Base-by-base conservation (phyloP, 495 filamentous ascomycete species). In the Aspergillus panamensis region DNA sequence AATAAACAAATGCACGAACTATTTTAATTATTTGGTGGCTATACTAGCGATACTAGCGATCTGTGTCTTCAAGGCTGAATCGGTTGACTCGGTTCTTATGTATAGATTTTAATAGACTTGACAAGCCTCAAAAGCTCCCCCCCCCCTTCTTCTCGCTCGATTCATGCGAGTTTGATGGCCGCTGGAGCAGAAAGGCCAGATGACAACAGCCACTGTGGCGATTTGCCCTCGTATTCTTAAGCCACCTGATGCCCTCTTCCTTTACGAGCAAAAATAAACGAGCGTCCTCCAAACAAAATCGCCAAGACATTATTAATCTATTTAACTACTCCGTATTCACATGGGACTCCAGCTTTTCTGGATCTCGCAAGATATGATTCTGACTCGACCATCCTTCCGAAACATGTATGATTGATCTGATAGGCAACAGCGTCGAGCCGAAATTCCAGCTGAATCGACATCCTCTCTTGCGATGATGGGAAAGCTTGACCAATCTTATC, bases 151-250 rank as follows among this genome's bases (percentile, higher is more conserved):
- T n/a, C n/a, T n/a, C n/a, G n/a, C n/a, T 25, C 25, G 25, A 25
- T 25, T 25, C 25, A 25, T 25, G 25, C 25, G 25, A 2, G 5
- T 25, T 25, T 25, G 25, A 25, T 25, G 25, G 25, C 25, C 5
- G 25, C 25, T 39, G 35, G 14, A 13, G 1, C 8, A 51, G 19
- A 33, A 37, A 35, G 14, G 50, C 40, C 54, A 57, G 48, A 35
- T 53, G 55, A 53, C 54, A 56, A 58, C 55, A 62, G 60, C 60
- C 60, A 62, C 60, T 58, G 62, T 64, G 62, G 62, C 62, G 55
- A 61, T 47, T 54, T 37, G 48, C 48, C n/a, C 48, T 64, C 62
- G 62, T 64, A 64, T 64, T 60, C 25, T 13, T 19, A 58, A 58
- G 53, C 61, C 61, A 60, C 55, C 55, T 53, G 59, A 49, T 19